Evolutionary conservation across 106 monocot species (phyloP), one percentile per base, ranked within the genome.

Genomic region (Xerophyta viscosa): DNA sequence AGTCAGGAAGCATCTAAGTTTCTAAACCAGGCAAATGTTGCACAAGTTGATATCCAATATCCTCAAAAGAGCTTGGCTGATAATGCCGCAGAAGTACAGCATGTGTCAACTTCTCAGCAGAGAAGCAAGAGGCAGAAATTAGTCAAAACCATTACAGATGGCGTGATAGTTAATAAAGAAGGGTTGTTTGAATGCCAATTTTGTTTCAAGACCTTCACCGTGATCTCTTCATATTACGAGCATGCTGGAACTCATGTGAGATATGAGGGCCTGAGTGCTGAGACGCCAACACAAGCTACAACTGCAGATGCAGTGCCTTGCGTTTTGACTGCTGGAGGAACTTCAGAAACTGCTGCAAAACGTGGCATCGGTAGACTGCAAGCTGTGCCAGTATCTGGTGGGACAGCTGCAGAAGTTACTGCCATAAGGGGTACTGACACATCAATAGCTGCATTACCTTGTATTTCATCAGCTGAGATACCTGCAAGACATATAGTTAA

Each of bases 161-260:
- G 75, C 26, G 71, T 76, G 20, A 62, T 86, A 18, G 24, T 68
- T 14, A 86, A n/a, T n/a, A 86, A 66, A 56, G 80, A 86, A 66
- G 85, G 80, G 33, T 80, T 65, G 49, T 80, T 54, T 59, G 66
- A 73, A 63, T 86, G 85, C 48, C 85, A 76, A 29, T 54, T 76
- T 62, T 86, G 85, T 48, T 64, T 70, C 48, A 77, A 77, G 51
- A 67, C 25, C 37, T 86, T 86, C 57, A 58, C 20, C 13, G 85
- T 76, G 50, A 66, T 69, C 43, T 60, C 57, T 42, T 67, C 68
- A 6, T 86, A 77, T 37, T 58, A 56, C 59, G 71, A 76, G 24
- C 85, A 86, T 69, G 24, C 80, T 48, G 76, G 72, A 7, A 61
- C 66, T 41, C 85, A 86, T 70, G 72, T 69, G 27, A 73, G 69